Evolutionary conservation across 1,284 basidiomycete species (phyloP).

Genomic region (Macrocybe sp.): DNA sequence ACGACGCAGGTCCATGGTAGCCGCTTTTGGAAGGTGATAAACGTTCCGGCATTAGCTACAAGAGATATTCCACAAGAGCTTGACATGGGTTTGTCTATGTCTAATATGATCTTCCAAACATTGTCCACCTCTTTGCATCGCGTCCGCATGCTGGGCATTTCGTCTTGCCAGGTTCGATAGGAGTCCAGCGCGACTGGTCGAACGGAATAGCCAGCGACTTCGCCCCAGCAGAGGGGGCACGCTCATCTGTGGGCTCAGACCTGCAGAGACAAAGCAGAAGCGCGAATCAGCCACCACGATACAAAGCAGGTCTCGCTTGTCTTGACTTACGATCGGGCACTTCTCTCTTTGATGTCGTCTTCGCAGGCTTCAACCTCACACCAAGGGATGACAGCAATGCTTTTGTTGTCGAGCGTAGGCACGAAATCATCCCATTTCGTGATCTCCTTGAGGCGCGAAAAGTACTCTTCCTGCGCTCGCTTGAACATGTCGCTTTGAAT

Average conservation of each 20-base stretch:
- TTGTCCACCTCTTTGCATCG: slow-evolving; percentile 88
- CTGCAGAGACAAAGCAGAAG: slow-evolving; percentile 31
- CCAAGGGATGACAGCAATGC: slow-evolving; percentile 91
- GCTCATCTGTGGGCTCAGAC: slow-evolving; percentile 84
- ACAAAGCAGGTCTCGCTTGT: neutral
- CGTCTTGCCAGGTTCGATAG: slow-evolving; percentile 74
- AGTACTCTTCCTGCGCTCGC: slow-evolving; percentile 75
- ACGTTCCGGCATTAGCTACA: no score
- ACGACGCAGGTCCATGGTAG: no score
- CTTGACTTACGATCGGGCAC: slow-evolving; percentile 71
- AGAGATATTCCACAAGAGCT: no score
- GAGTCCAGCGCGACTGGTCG: slow-evolving; percentile 80
- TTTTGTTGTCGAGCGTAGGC: slow-evolving; percentile 86
- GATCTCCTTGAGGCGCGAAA: slow-evolving; percentile 69
- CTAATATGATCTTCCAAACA: slow-evolving; percentile 85
- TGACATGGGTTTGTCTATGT: neutral
- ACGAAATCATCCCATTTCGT: slow-evolving; percentile 92
- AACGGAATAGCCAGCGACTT: slow-evolving; percentile 98
- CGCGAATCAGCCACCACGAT: no score
- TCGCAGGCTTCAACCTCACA: slow-evolving; percentile 94
- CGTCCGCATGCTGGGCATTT: slow-evolving; percentile 84
- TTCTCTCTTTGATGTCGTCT: slow-evolving; percentile 97
- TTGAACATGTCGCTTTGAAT: slow-evolving; percentile 92
- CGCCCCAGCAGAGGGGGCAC: slow-evolving; percentile 96
- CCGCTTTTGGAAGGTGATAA: no score